phyloP scores from a whole-genome alignment of 306 rosid genomes.

The Prunus padus region DNA sequence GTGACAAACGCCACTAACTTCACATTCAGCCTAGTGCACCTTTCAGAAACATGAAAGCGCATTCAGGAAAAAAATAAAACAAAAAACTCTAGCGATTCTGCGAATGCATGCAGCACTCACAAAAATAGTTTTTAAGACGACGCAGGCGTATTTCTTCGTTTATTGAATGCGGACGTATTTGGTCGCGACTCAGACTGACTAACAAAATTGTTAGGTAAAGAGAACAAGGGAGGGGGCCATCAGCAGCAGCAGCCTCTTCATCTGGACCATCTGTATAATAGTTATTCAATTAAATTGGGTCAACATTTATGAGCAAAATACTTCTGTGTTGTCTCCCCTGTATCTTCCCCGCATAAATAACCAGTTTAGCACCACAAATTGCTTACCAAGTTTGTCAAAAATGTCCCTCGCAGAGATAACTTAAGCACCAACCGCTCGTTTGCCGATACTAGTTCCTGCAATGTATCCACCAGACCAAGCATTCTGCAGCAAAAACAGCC shows the following conservation, averaged over 20 bases:
- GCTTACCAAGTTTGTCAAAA: neutral
- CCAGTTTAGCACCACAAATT: neutral
- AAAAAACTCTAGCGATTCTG: neutral
- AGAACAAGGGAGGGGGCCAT: neutral
- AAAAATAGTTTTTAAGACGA: neutral
- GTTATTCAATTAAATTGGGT: neutral
- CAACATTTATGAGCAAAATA: neutral
- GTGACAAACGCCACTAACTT: no score
- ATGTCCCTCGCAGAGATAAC: neutral
- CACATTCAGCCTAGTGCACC: neutral
- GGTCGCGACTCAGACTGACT: neutral
- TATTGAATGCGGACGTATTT: no score
- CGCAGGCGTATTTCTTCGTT: neutral
- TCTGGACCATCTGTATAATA: neutral
- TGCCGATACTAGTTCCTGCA: slow-evolving; percentile 77
- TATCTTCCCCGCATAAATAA: neutral
- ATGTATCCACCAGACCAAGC: slow-evolving; percentile 91
- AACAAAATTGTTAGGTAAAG: neutral
- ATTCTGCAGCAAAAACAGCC: slow-evolving; percentile 45
- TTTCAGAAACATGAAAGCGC: neutral
- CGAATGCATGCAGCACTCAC: neutral
- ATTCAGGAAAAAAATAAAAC: neutral
- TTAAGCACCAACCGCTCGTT: slow-evolving; percentile 34
- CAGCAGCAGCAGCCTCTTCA: neutral
- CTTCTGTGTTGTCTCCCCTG: neutral